phyloP scores from a whole-genome alignment of 2,329 filamentous ascomycete species.

The Aureobasidium sp. region DNA sequence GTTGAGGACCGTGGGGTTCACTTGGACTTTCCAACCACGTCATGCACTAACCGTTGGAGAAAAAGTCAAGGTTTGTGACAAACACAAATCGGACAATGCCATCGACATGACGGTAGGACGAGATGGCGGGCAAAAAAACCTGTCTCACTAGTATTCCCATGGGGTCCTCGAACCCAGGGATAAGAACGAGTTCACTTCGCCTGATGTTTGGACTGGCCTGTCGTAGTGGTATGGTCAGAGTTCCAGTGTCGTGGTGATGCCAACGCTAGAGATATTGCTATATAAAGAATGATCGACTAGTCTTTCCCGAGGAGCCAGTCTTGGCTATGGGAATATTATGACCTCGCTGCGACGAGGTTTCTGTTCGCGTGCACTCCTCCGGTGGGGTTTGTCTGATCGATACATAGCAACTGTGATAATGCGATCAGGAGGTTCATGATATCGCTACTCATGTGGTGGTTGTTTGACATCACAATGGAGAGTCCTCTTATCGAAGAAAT shows the following conservation, averaged over 20 bases:
- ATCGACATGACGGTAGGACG: neutral
- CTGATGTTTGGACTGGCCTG: neutral
- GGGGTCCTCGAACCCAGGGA: neutral
- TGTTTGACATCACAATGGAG: neutral
- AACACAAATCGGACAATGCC: neutral
- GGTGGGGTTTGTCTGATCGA: neutral
- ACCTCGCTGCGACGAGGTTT: too few species aligned
- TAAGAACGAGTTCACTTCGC: too few species aligned
- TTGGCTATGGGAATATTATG: neutral
- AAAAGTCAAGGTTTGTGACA: neutral
- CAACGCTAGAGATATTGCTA: neutral
- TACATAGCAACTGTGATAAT: neutral
- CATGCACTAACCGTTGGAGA: neutral
- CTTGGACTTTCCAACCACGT: neutral
- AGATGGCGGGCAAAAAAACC: neutral
- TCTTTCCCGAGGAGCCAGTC: neutral
- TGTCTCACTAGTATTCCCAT: neutral
- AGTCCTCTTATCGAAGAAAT: neutral
- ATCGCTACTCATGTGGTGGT: neutral
- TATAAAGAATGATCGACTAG: conserved; percentile 2
- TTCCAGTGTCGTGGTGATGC: neutral
- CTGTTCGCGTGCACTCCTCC: neutral
- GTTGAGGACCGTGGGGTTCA: neutral
- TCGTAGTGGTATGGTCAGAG: neutral
- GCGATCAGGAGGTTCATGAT: too few species aligned